Evolutionary conservation across 495 filamentous ascomycete genomes (phyloP).

Genomic region (Friedmanniomyces simplex): DNA sequence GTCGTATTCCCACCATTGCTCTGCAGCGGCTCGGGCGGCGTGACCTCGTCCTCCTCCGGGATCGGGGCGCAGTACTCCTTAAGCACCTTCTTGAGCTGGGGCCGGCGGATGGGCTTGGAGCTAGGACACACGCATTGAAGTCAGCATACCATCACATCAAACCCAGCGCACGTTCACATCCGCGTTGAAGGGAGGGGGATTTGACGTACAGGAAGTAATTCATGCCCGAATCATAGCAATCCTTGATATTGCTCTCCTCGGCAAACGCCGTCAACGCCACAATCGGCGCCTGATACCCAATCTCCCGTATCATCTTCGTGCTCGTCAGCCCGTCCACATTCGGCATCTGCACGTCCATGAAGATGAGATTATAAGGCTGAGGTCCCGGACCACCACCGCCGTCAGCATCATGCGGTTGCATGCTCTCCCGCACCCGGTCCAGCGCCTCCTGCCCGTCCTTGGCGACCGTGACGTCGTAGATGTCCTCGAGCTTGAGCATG

Average conservation of each 20-base stretch:
- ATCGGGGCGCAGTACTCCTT: slow-evolving; percentile 54
- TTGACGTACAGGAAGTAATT: slow-evolving; percentile 35
- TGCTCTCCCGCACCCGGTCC: slow-evolving; percentile 70
- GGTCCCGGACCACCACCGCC: background rate
- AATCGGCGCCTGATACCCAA: slow-evolving; percentile 82
- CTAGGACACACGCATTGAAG: background rate
- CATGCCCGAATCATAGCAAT: slow-evolving; percentile 38
- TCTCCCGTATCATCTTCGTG: slow-evolving; percentile 73
- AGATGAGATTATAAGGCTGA: slow-evolving; percentile 66
- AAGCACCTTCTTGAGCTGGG: slow-evolving; percentile 74
- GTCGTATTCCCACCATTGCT: slow-evolving; percentile 6
- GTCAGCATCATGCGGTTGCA: slow-evolving; percentile 48
- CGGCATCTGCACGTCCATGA: slow-evolving; percentile 96
- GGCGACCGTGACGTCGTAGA: slow-evolving; percentile 41
- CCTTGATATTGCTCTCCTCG: slow-evolving; percentile 76
- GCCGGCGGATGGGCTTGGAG: slow-evolving; percentile 72
- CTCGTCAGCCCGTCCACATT: slow-evolving; percentile 83
- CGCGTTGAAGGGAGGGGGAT: too few relatives aligned
- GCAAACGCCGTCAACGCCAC: slow-evolving; percentile 85
- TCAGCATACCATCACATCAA: background rate
- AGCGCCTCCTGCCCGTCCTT: slow-evolving; percentile 80
- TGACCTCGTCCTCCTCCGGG: slow-evolving; percentile 36
- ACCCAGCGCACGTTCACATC: too few relatives aligned
- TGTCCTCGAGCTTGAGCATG: slow-evolving; percentile 60
- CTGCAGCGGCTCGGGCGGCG: background rate